Conservation (phyloP, 192 early-diverging fungal species). For the Linnemannia zychae region DNA sequence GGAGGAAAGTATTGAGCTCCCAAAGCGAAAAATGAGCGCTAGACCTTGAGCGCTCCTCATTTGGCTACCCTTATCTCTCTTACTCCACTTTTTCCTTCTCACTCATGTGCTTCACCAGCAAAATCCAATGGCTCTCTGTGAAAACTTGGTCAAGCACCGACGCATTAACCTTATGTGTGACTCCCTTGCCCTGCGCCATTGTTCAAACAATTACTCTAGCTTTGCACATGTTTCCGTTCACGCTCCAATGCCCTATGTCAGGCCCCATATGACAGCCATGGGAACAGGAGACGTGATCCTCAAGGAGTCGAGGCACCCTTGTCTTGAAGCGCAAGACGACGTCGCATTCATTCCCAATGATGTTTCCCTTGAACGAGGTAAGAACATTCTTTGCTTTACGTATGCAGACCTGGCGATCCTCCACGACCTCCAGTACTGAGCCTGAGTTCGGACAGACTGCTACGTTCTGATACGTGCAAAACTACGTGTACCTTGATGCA, state of each 20-base stretch:
- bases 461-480: not conserved
- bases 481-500: not conserved
- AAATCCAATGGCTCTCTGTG: not conserved
- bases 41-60: not conserved
- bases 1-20: not conserved
- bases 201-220: conserved; percentile 51
- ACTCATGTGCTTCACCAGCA: not conserved
- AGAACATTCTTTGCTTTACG: not conserved
- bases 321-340: conserved; percentile 92
- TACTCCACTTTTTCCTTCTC: not conserved
- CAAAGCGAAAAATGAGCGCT: not conserved
- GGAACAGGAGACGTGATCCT: conserved; percentile 78
- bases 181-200: conserved; percentile 7
- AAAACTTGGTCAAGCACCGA: not conserved
- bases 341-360: conserved; percentile 97
- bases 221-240: conserved; percentile 89
- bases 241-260: conserved; percentile 88
- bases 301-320: conserved; percentile 87
- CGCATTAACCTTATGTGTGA: not conserved
- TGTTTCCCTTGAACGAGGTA: conserved; percentile 78
- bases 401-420: not conserved
- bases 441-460: not conserved
- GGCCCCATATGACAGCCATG: conserved; percentile 77
- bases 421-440: not conserved
- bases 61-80: not conserved